Evolutionary conservation across 192 early-diverging fungal species (phyloP), one percentile per base, ranked within the genome.

Genomic region (Umbelopsis sp.): DNA sequence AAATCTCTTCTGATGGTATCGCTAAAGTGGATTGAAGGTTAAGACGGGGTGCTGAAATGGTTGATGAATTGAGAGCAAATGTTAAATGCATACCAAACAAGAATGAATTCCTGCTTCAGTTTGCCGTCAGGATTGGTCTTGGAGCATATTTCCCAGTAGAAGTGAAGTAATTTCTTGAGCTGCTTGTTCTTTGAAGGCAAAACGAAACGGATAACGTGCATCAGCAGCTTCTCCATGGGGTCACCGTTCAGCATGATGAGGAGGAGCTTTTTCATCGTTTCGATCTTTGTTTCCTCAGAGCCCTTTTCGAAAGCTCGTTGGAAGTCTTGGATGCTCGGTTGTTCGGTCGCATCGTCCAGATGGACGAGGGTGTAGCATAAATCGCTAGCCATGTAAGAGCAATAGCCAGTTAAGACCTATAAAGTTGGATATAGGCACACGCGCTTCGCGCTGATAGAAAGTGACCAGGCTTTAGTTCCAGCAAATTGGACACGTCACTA

Each of bases 151-250:
- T 99, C 97, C 93, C 95, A 96, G 84, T 98, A 99, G 69, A 98
- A 88, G 67, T 97, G 90, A 54, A 97, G 86, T 44, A 99, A 86
- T 82, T 99, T 99, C 88, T 99, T 99, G 49, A 99, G 89, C 74
- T 87, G 77, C 83, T 99, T 99, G 88, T 95, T 95, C 80, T 93
- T 95, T 22, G 92, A 93, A 29, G 96, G 97, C 88, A 97, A 89
- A 31, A 98, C 93, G 79, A 97, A 98, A 67, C 96, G 95, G 82
- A 99, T 99, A 75, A 99, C 90, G 78, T 97, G 96, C 94, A 99
- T 96, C 53, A 99, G 87, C 45, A 99, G 85, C 77, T 90, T 85
- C 47, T 91, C 89, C 77, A 90, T 86, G 34, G 93, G 91, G 73
- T 99, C 96, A 45, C 97, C 97, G 75, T 98, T 96, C 36, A 97